Conservation (phyloP, 495 filamentous ascomycete genomes). For the Viridothelium virens region DNA sequence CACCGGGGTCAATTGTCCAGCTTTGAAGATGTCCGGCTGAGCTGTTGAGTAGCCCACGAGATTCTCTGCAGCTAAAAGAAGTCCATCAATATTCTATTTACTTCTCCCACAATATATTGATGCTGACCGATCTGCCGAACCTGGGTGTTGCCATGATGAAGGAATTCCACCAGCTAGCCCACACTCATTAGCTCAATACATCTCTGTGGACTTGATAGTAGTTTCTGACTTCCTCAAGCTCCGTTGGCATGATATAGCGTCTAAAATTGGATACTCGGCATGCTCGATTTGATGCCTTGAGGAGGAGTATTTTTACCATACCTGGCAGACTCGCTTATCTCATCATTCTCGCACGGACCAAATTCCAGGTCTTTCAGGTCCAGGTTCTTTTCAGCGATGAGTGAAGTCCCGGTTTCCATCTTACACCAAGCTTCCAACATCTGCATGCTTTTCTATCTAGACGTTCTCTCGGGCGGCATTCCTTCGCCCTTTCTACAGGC, state of each 20-base stretch:
- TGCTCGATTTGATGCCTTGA: no score
- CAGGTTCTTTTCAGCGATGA: background rate
- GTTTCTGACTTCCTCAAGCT: constrained; percentile 67
- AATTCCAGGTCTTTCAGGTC: no score
- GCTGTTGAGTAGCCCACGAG: constrained; percentile 74
- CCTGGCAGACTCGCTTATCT: no score
- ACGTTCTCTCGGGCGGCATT: background rate
- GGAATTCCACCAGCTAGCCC: constrained; percentile 79
- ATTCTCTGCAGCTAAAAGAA: constrained; percentile 61
- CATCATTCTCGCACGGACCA: no score
- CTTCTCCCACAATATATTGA: constrained; percentile 14
- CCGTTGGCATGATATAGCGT: constrained; percentile 57
- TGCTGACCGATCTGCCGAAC: constrained; percentile 65
- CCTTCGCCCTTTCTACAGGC: constrained; percentile 3
- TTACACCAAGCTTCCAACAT: background rate
- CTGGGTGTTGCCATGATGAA: constrained; percentile 79
- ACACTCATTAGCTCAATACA: constrained; percentile 5
- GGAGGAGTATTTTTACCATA: no score
- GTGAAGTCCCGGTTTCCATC: background rate
- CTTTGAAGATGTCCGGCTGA: constrained; percentile 77
- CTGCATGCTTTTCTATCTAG: background rate
- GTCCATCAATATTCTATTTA: constrained; percentile 18
- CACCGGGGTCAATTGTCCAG: constrained; percentile 65
- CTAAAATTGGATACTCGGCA: no score
- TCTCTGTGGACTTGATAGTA: background rate